Base-by-base conservation (phyloP, 2,329 filamentous ascomycete genomes). In the Byssothecium circinans region DNA sequence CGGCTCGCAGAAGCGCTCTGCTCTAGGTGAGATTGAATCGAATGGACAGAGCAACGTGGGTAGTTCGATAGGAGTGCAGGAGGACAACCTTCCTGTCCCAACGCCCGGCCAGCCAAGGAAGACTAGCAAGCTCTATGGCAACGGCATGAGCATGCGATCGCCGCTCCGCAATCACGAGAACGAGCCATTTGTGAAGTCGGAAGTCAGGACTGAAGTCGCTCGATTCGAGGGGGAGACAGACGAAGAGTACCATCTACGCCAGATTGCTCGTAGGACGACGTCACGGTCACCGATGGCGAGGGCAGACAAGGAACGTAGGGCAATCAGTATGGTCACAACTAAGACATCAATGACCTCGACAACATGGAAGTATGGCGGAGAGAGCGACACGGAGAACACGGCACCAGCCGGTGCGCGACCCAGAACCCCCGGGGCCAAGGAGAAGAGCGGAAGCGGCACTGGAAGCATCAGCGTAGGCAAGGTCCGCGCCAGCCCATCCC, bases 81-180 rank as follows among this genome's bases (percentile, higher is more conserved):
- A 96, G 56, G 91, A 96, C 67, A 95, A 95, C 61, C 81, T 99
- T 4, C 94, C 94, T 2, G 92, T 91, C 0, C 94, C 94, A 2
- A 99, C 94, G 4, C 94, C 94, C 0, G 94, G 94, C 2, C 94
- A 99, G 70, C 94, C 94, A 22, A 85, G 94, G 53, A 97, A 99
- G 78, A 88, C 87, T 14, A 86, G 85, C 56, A 85, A 89, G 47
- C 81, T 84, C 50, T 89, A 91, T 61, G 81, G 80, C 83, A 91
- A 58, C 18, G 58, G 55, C 27, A 64, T 59, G 33, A 54, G 56
- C 43, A 58, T 61, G 19, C 65, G 64, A 17, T 70, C 69, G 5
- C 65, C 69, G 11, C 60, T 63, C 11, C 65, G 67, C 10, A 60
- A 64, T 20, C 52, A 68, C 84, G 78, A 81, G 36, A 78, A 77